A percentile compares a stretch with the other conserved stretches of the same genome.
These are phyloP conservation scores for Pichia sp. DNA, from an alignment of 1,139 yeast species.

Conservation along the genomic window DNA sequence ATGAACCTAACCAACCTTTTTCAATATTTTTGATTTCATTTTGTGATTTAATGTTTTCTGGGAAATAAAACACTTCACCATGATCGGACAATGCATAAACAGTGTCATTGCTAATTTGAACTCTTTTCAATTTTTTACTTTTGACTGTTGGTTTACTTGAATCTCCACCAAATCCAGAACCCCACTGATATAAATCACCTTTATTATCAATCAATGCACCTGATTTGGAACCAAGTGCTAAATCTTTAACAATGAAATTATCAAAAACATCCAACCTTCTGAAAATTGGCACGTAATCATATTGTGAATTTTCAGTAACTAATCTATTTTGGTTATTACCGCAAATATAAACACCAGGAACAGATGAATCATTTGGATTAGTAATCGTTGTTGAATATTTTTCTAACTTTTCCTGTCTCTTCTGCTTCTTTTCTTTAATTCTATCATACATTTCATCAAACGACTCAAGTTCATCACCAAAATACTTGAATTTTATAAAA, in stretches of 20 bases:
- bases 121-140: conserved; percentile 41
- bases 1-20: conserved; percentile 18
- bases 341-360: conserved; percentile 51
- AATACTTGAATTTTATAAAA: conserved; percentile 32
- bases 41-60: conserved; percentile 31
- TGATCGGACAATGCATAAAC: conserved; percentile 54
- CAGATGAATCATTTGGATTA: conserved; percentile 30
- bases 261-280: conserved; percentile 59
- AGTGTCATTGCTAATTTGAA: conserved; percentile 46
- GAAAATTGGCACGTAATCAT: conserved; percentile 42
- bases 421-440: conserved; percentile 21
- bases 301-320: conserved; percentile 29
- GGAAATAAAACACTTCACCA: conserved; percentile 48
- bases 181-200: conserved; percentile 77
- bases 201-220: conserved; percentile 59
- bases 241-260: conserved; percentile 49
- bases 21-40: conserved; percentile 11
- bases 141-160: conserved; percentile 32
- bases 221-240: conserved; percentile 45
- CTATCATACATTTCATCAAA: conserved; percentile 26
- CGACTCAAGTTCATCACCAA: conserved; percentile 28
- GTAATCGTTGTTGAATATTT: conserved; percentile 19
- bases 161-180: conserved; percentile 32
- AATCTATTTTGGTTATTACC: conserved; percentile 42
- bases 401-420: conserved; percentile 17